These are phyloP conservation scores for Sicyos edulis DNA, from an alignment of 306 rosid species.

Conservation along the genomic window DNA sequence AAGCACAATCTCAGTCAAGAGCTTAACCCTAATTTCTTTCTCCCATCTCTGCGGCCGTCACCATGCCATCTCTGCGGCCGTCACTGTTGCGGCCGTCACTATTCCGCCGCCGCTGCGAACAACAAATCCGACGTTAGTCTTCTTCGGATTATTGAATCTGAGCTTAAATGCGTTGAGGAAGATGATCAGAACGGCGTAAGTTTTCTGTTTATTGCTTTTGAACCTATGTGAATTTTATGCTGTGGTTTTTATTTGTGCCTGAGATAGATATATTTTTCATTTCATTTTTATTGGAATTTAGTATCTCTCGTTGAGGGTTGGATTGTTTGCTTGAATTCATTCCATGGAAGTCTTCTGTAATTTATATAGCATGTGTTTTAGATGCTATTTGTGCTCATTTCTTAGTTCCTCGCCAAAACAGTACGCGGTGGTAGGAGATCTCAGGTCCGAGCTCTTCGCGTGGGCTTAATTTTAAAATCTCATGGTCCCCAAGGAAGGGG, in stretches of 20 bases:
- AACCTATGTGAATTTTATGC: neutral
- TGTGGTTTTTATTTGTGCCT: neutral
- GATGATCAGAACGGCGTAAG: constrained; percentile 20
- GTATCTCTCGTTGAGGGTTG: neutral
- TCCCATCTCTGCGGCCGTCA: constrained; percentile 36
- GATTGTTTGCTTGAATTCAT: neutral
- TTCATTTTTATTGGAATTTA: neutral
- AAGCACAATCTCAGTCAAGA: constrained; percentile 20
- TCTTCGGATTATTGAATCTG: constrained; percentile 42
- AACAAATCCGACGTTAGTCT: constrained; percentile 30
- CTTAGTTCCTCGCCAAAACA: neutral
- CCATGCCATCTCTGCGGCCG: no score
- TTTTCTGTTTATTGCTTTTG: neutral
- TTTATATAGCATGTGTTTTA: neutral
- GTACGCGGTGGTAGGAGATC: no score
- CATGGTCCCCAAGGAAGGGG: no score
- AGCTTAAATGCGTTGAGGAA: constrained; percentile 50
- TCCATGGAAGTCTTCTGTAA: neutral
- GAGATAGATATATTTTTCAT: neutral
- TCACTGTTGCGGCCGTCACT: neutral
- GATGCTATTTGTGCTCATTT: neutral
- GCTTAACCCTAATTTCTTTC: constrained; percentile 23
- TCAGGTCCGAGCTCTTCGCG: no score
- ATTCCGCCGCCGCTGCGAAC: constrained; percentile 31
- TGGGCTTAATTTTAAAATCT: no score